Base-by-base conservation (phyloP, 208 protist species). In the Crithidia expoeki region DNA sequence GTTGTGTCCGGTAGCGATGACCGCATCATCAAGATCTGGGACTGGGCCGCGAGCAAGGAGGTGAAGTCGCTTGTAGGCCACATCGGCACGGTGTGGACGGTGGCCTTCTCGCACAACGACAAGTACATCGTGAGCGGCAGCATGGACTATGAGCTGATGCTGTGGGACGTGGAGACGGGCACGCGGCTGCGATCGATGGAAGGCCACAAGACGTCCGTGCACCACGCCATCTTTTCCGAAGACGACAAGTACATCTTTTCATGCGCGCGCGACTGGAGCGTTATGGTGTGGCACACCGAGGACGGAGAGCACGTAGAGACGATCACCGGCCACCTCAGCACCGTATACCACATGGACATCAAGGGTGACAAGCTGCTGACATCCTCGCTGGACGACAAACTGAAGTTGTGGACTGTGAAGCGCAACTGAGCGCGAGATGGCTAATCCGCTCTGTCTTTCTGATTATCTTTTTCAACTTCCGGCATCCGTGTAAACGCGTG, bases 211-310 rank as follows among this genome's bases (percentile, higher is more conserved):
- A 76, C 84, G 1, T 89, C 89, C 21, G 87, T 94, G 42, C 89
- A 95, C 72, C 87, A 95, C 61, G 92, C 89, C 38, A 61, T 93
- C 46, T 96, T 95, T 61, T 90, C 89, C 28, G 50, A 72, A 1
- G 76, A 92, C 65, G 87, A 92, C 72, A 85, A 89, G 53, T 94
- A 95, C 72, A 89, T 96, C 47, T 88, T 89, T 51, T 94, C 89
- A 17, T 94, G 88, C 66, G 85, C 89, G 36, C 83, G 89, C 27
- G 92, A 96, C 72, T 88, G 87, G 75, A 83, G 77, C 34, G 77
- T 96, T 34, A 94, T 86, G 89, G 80, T 89, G 40, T 96, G 92
- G 92, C 77, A 87, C 40, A 86, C 81, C 0, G 68, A 68, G 23
- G 83, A 85, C 21, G 89, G 78, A 19, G 81, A 92, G 59, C 84